Percentiles rank a stretch among this genome's conserved stretches.
Evolutionary conservation across 106 monocot species (phyloP).

Genomic region (Dioscorea zingiberensis): DNA sequence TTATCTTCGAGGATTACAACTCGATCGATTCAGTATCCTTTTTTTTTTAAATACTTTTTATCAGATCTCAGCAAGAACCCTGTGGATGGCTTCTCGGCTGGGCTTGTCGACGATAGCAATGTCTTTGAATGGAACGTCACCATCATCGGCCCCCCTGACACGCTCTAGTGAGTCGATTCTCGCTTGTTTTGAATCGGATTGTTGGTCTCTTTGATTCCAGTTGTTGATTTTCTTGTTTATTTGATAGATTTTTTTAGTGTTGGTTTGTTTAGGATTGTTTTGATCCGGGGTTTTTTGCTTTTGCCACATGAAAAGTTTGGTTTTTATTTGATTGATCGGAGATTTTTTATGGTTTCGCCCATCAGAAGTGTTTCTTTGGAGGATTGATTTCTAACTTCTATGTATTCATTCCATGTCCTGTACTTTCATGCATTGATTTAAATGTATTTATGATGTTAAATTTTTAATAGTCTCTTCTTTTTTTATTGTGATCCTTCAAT

Average conservation of each 20-base stretch:
- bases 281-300: not conserved
- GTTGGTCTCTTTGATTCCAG: too few relatives aligned
- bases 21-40: not conserved
- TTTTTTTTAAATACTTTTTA: not conserved
- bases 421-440: too few relatives aligned
- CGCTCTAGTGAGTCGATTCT: conserved; percentile 44
- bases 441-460: too few relatives aligned
- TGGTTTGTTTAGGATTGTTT: too few relatives aligned
- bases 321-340: not conserved
- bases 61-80: conserved; percentile 68
- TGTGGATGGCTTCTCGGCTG: conserved; percentile 79
- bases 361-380: too few relatives aligned
- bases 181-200: not conserved
- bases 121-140: conserved; percentile 78
- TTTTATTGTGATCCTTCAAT: too few relatives aligned
- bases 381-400: too few relatives aligned
- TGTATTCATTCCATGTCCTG: too few relatives aligned
- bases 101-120: conserved; percentile 61
- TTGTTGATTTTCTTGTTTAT: too few relatives aligned
- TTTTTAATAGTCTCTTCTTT: too few relatives aligned
- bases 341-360: not conserved
- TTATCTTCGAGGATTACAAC: not conserved
- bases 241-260: too few relatives aligned
- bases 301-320: not conserved
- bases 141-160: conserved; percentile 72